These are phyloP conservation scores for Colletotrichum brevisporum DNA, from an alignment of 2,329 filamentous ascomycete genomes.

Conservation along the genomic window DNA sequence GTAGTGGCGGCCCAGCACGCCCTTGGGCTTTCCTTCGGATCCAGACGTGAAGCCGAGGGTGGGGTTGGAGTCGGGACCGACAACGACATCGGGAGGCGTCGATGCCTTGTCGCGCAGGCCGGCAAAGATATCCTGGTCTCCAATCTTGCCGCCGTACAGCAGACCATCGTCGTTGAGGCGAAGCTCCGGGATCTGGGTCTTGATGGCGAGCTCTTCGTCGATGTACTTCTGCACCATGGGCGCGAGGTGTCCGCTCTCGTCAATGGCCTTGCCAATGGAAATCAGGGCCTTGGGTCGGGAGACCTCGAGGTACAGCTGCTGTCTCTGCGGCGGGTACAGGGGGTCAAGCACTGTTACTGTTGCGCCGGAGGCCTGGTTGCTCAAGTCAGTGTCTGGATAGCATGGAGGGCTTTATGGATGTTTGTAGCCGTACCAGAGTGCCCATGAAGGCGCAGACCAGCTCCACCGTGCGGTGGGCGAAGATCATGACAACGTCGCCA, in stretches of 20 bases:
- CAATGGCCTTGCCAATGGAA: constrained; percentile 78
- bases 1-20: constrained; percentile 89
- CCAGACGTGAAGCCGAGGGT: constrained; percentile 84
- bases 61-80: constrained; percentile 88
- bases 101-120: constrained; percentile 51
- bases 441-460: constrained; percentile 66
- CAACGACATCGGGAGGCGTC: constrained; percentile 76
- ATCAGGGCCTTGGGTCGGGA: constrained; percentile 81
- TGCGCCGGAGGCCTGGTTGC: constrained; percentile 78
- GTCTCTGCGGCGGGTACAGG: constrained; percentile 7
- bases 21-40: constrained; percentile 66
- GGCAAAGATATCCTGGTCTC: constrained; percentile 78
- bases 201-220: constrained; percentile 78
- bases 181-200: constrained; percentile 81
- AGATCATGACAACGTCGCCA: constrained; percentile 88
- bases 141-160: constrained; percentile 76
- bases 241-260: constrained; percentile 64
- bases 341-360: constrained; percentile 48
- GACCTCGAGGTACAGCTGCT: constrained; percentile 81
- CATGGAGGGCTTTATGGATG: constrained; percentile 19
- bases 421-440: constrained; percentile 13
- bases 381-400: constrained; percentile 57
- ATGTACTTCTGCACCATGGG: constrained; percentile 63
- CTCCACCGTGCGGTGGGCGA: too few relatives aligned
- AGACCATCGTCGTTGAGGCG: constrained; percentile 79